Percentiles rank a stretch among this genome's conserved stretches.
Conservation (phyloP, 2,329 filamentous ascomycete genomes). For the Dactylellina parvicollis region DNA sequence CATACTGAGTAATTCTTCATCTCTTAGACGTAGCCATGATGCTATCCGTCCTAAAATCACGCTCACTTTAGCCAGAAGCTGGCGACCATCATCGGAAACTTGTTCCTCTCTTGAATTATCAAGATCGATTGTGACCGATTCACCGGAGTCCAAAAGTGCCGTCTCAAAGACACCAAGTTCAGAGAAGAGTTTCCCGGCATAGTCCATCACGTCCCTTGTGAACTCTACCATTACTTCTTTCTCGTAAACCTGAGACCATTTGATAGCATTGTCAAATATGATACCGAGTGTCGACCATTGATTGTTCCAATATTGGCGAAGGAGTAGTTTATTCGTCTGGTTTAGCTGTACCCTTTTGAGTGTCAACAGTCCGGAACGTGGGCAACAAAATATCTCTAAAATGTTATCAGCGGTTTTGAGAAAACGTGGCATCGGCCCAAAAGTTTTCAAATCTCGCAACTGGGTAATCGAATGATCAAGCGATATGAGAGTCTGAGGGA, state of each 20-base stretch:
- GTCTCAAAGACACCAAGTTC: constrained; percentile 85
- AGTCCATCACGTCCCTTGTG: constrained; percentile 92
- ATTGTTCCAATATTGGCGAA: constrained; percentile 82
- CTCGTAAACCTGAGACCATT: constrained; percentile 80
- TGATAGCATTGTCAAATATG: constrained; percentile 83
- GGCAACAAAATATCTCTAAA: constrained; percentile 72
- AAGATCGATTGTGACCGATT: constrained; percentile 60
- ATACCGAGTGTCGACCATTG: constrained; percentile 84
- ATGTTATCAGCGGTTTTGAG: constrained; percentile 72
- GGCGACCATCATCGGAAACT: constrained; percentile 59
- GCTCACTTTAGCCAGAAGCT: constrained; percentile 61
- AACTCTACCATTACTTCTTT: constrained; percentile 87
- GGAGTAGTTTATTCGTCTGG: constrained; percentile 70
- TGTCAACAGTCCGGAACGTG: constrained; percentile 69
- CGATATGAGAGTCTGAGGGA: constrained; percentile 68
- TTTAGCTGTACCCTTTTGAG: constrained; percentile 68
- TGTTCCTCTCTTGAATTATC: constrained; percentile 57
- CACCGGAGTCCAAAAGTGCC: constrained; percentile 64
- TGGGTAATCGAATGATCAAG: constrained; percentile 68
- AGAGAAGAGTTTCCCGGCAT: constrained; percentile 84
- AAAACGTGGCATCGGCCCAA: constrained; percentile 70
- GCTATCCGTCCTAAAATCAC: constrained; percentile 62
- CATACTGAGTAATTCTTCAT: constrained; percentile 83
- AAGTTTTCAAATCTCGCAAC: constrained; percentile 68
- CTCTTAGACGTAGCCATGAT: constrained; percentile 80